Evolutionary conservation across 1,139 yeast genomes (phyloP), one percentile per base, ranked within the genome.

Genomic region (Kodamaea suecica): DNA sequence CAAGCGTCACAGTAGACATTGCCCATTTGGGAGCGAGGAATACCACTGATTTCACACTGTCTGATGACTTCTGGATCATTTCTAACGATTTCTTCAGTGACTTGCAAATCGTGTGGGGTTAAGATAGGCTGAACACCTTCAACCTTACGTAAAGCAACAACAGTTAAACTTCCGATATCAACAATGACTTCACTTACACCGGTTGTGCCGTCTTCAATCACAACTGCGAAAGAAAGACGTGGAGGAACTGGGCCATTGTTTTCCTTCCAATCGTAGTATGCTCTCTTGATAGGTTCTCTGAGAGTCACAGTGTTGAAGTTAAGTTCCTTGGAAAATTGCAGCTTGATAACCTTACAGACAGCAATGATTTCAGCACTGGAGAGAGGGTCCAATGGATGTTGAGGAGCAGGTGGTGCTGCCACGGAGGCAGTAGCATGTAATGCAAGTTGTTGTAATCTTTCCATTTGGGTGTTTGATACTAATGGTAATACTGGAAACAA

Each of bases 1-100:
- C 83, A 84, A 49, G 82, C 90, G 53, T 84, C 94, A 66, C 92
- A 83, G 68, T 80, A 83, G 37, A 81, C 74, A 50, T 78, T 75
- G 59, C 76, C 67, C 85, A 84, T 83, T 30, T 81, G 82, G 33
- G 59, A 60, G 27, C 70, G 73, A 37, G 86, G 81, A 45, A 82
- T 60, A 36, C 92, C 92, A 29, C 83, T 75, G 40, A 81, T 54
- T 35, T 66, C 76, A 67, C 90, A 81, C 63, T 84, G 90, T 57
- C 76, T 78, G 47, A 81, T 79, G 43, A 84, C 92, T 27, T 62
- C 64, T 23, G 88, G 84, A 54, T 83, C 87, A 5, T 52, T 61
- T 61, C 92, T 74, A 45, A 83, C 73, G 44, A 80, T 71, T 3
- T 61, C 75, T 62, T 84, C 92, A 38, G 86, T 79, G 30, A 57